Percentiles rank a stretch among this genome's conserved stretches.
Conservation (phyloP, 495 filamentous ascomycete species). For the Trichoderma asperelloides region DNA sequence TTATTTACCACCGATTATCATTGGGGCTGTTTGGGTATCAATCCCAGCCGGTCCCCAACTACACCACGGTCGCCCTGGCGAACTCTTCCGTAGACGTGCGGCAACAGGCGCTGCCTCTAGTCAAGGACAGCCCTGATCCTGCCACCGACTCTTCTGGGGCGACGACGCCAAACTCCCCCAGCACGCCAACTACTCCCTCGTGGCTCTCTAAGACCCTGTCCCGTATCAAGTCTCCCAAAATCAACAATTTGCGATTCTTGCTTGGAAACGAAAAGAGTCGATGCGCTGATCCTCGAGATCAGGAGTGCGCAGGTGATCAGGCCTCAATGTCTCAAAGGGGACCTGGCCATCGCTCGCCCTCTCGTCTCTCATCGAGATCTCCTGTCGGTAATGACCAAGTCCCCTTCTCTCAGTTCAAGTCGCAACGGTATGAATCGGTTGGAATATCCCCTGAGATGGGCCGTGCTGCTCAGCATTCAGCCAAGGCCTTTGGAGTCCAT, state of each 20-base stretch:
- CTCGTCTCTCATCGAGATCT: conserved; percentile 21
- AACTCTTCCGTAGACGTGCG: conserved; percentile 1
- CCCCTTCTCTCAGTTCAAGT: conserved; percentile 16
- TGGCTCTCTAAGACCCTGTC: not conserved
- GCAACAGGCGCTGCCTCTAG: conserved; percentile 8
- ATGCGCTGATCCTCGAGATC: conserved; percentile 44
- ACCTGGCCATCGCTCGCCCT: conserved; percentile 38
- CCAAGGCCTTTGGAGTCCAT: conserved; percentile 37
- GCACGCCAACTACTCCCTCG: conserved; percentile 8
- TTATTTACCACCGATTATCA: not conserved
- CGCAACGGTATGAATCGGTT: conserved; percentile 11
- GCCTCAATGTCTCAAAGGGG: conserved; percentile 53
- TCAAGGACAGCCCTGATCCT: not conserved
- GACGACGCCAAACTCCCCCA: not conserved
- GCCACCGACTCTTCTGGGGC: conserved; percentile 1
- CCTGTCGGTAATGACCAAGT: conserved; percentile 19
- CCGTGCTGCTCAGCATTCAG: conserved; percentile 19
- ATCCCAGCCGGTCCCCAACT: conserved; percentile 6
- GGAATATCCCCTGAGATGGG: conserved; percentile 3
- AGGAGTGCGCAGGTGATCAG: conserved; percentile 46
- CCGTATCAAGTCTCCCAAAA: not conserved
- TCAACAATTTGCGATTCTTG: not conserved
- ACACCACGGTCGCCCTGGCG: conserved; percentile 6
- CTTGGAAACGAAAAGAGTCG: conserved; percentile 26
- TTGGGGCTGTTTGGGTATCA: conserved; percentile 11